Base-by-base conservation (phyloP, 164 flowering plant genomes). In the Nymphaea colorata region DNA sequence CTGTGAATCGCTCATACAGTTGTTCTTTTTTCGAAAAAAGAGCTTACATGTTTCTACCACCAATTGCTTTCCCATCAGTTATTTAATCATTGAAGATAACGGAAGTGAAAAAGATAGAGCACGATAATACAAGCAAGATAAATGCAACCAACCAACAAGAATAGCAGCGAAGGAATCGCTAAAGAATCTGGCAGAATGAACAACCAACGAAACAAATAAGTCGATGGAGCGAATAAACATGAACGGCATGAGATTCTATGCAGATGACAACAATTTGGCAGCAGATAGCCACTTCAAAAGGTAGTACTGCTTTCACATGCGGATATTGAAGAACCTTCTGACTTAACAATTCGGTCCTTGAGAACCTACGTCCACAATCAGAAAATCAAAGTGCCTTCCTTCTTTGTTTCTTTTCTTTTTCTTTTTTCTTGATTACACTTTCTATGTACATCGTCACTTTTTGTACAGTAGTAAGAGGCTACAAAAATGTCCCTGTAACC, bases 231-330 rank as follows among this genome's bases (percentile, higher is more conserved):
- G 36, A 25, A 61, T 15, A 68, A 51, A 65, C 4, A 53, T 17
- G 42, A 64, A 63, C 64, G 59, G 42, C 68, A 75, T 69, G 85
- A 81, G 79, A 84, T 82, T 77, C 81, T 87, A 89, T 85, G 79
- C 75, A 87, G 85, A 85, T 69, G 68, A 68, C 72, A 77, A 76
- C 68, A 74, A 76, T 68, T 53, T 59, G 4, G 76, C 66, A 42
- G 44, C 62, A 44, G 43, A 53, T 36, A 51, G 14, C 57, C 57
- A 15, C 57, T 51, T 83, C 70, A 87, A 66, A 84, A 82, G 62
- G 87, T 82, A 70, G 75, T 86, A 82, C 88, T 86, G 79, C 94
- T 89, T 80, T 90, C 93, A 71, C 87, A 83, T 65, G 90, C 96
- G 10, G 97, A 89, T 42, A 88, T 75, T 3, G 95, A 83, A 43